Percentiles rank a stretch among this genome's conserved stretches.
phyloP scores from a whole-genome alignment of 345 rosid genomes.

The Anastatica hierochuntica region DNA sequence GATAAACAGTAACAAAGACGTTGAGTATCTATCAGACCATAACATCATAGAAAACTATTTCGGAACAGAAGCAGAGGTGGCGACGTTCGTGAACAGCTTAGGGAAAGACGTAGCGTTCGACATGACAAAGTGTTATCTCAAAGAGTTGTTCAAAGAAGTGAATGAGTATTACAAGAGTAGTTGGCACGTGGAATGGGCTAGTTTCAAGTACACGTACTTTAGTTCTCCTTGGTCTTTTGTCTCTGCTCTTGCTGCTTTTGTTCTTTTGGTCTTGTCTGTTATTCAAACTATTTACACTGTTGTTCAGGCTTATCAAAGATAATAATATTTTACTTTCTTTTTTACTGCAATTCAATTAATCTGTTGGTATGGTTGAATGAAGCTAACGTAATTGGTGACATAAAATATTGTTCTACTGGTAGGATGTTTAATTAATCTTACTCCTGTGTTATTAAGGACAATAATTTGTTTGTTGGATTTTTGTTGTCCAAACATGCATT shows the following conservation, averaged over 20 bases:
- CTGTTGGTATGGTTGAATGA: too few species aligned
- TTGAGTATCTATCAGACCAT: slow-evolving; percentile 47
- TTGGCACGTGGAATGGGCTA: slow-evolving; percentile 55
- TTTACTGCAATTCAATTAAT: too few species aligned
- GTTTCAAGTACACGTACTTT: slow-evolving; percentile 61
- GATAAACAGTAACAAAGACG: slow-evolving; percentile 50
- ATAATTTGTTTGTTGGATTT: too few species aligned
- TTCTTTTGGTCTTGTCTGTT: slow-evolving; percentile 50
- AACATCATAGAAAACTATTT: slow-evolving; percentile 58
- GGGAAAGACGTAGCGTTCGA: slow-evolving; percentile 78
- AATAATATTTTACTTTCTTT: too few species aligned
- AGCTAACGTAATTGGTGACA: too few species aligned
- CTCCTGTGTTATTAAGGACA: too few species aligned
- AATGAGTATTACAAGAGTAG: slow-evolving; percentile 40
- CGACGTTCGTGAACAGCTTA: slow-evolving; percentile 41
- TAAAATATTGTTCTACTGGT: too few species aligned
- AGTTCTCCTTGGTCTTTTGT: slow-evolving; percentile 75
- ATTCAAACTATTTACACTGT: slow-evolving; percentile 44
- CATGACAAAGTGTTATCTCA: slow-evolving; percentile 41
- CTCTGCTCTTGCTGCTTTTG: slow-evolving; percentile 61
- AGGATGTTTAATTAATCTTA: too few species aligned
- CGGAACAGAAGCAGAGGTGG: slow-evolving; percentile 62
- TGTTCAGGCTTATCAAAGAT: slow-evolving; percentile 4
- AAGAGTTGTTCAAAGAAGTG: slow-evolving; percentile 40
- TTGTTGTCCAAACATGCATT: too few species aligned